Conservation (phyloP, 495 filamentous ascomycete genomes). For the Bacidia rubella region DNA sequence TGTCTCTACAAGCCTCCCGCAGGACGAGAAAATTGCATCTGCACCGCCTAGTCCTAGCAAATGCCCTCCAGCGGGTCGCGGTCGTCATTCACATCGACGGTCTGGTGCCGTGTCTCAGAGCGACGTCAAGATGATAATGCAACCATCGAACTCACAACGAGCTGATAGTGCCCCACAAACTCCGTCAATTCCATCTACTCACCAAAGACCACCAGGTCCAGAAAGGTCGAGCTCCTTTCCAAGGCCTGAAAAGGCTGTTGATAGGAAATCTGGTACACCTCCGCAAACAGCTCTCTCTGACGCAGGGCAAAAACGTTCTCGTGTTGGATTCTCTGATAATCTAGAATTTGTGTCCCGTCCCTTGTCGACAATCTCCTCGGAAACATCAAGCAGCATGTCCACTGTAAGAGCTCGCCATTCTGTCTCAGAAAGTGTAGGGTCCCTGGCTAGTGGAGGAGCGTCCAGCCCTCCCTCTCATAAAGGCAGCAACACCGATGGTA, state of each 20-base stretch:
- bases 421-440: conserved; percentile 49
- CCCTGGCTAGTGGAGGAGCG: conserved; percentile 30
- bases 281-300: conserved; percentile 25
- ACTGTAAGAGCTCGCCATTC: conserved; percentile 49
- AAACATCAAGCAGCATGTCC: conserved; percentile 52
- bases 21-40: conserved; percentile 39
- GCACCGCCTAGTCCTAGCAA: conserved; percentile 29
- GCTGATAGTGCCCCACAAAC: conserved; percentile 55
- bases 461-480: conserved; percentile 18
- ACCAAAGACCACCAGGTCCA: conserved; percentile 22
- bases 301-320: conserved; percentile 26
- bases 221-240: conserved; percentile 28
- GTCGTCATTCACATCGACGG: conserved; percentile 71
- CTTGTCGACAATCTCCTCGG: conserved; percentile 58
- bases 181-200: conserved; percentile 36
- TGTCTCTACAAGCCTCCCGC: conserved; percentile 35
- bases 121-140: conserved; percentile 62
- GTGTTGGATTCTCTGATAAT: conserved; percentile 47
- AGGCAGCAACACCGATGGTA: not conserved
- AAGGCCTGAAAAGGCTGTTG: conserved; percentile 22
- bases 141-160: conserved; percentile 36
- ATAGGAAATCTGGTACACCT: conserved; percentile 14
- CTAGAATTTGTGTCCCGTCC: conserved; percentile 60
- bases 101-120: conserved; percentile 80
- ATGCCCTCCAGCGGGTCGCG: conserved; percentile 39